Conservation (phyloP, 2,329 filamentous ascomycete species). For the Diaporthe sp. region DNA sequence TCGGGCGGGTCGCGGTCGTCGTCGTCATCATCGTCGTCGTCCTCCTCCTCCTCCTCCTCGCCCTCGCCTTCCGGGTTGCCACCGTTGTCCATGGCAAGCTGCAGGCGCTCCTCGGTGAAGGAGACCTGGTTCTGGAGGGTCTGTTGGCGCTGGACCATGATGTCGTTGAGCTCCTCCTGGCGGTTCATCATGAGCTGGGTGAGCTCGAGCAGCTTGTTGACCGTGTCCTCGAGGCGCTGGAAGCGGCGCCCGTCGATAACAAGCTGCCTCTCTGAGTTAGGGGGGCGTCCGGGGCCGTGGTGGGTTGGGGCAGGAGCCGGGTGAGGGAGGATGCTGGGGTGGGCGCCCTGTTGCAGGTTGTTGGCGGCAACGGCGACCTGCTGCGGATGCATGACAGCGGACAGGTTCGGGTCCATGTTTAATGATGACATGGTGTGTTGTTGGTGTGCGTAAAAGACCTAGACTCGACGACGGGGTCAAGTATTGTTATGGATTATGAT, state of each 20-base stretch:
- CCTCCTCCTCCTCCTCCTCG: slow-evolving; percentile 30
- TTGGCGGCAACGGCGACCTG: slow-evolving; percentile 30
- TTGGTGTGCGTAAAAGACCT: not conserved
- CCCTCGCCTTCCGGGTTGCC: slow-evolving; percentile 18
- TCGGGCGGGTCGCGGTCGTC: slow-evolving; percentile 35
- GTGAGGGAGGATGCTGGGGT: slow-evolving; percentile 27
- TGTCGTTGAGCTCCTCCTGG: slow-evolving; percentile 37
- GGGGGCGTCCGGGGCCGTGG: slow-evolving; percentile 32
- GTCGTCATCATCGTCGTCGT: slow-evolving; percentile 31
- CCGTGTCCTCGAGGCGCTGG: slow-evolving; percentile 35
- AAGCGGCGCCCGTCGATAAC: slow-evolving; percentile 34
- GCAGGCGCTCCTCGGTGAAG: slow-evolving; percentile 32
- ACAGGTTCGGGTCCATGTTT: slow-evolving; percentile 31
- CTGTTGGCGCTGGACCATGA: slow-evolving; percentile 32
- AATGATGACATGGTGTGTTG: not conserved
- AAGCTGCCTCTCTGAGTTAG: slow-evolving; percentile 32
- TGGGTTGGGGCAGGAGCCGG: slow-evolving; percentile 15
- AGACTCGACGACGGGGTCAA: not conserved
- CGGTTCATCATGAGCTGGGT: slow-evolving; percentile 38
- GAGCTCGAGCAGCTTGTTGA: slow-evolving; percentile 35
- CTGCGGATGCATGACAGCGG: slow-evolving; percentile 32
- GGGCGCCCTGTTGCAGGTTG: slow-evolving; percentile 28
- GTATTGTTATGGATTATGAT: too few species aligned
- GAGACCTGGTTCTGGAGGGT: slow-evolving; percentile 32
- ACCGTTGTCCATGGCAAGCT: slow-evolving; percentile 31